Percentiles rank a stretch among this genome's conserved stretches.
Conservation (phyloP, 208 protist species). For the Trichomonas vaginalis region DNA sequence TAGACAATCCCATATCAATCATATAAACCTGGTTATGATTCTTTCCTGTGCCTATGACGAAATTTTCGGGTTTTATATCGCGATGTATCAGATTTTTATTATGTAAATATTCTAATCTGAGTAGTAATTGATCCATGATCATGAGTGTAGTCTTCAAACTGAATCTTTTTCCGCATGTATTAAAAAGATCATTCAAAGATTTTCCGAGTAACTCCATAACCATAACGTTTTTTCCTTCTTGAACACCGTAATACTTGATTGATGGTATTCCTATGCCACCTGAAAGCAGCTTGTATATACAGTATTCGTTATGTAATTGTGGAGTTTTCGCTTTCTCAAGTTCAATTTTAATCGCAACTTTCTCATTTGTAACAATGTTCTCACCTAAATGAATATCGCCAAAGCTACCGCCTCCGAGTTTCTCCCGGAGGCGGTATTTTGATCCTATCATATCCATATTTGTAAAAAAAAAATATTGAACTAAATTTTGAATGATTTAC, state of each 20-base stretch:
- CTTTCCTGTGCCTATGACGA: conserved; percentile 76
- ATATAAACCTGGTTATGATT: conserved; percentile 32
- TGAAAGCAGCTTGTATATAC: conserved; percentile 63
- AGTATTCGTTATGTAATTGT: conserved; percentile 88
- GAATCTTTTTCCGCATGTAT: conserved; percentile 46
- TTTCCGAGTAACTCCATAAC: conserved; percentile 95
- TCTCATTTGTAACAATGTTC: not conserved
- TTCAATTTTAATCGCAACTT: conserved; percentile 9
- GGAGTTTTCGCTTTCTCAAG: conserved; percentile 57
- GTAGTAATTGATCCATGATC: conserved; percentile 72
- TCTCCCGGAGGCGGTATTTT: conserved; percentile 61
- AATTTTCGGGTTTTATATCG: conserved; percentile 93
- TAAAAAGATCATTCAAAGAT: conserved; percentile 88
- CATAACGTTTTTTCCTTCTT: conserved; percentile 89
- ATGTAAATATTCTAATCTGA: conserved; percentile 85
- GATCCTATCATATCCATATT: not conserved
- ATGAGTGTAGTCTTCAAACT: conserved; percentile 91
- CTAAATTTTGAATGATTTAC: too few relatives aligned
- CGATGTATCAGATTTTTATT: conserved; percentile 85
- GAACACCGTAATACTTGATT: conserved; percentile 72
- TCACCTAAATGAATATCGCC: not conserved
- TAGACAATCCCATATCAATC: conserved; percentile 66
- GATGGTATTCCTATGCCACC: conserved; percentile 72
- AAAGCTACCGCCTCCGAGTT: conserved; percentile 34
- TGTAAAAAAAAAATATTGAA: too few relatives aligned